Base-by-base conservation (phyloP, 73 alveolate genomes). In the Stentor coeruleus region DNA sequence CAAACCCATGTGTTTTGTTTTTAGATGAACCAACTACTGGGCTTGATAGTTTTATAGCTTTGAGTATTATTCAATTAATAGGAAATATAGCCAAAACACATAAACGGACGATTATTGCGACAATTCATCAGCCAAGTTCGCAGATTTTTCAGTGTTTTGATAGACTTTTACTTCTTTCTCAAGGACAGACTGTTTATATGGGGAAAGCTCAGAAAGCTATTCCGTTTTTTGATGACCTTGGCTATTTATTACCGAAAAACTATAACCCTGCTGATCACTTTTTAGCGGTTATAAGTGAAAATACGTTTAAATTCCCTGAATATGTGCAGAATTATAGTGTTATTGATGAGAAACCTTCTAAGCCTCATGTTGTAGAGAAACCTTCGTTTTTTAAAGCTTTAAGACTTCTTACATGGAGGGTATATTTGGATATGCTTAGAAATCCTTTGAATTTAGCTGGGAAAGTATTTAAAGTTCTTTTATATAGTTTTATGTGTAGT, bases 61-160 rank as follows among this genome's bases (percentile, higher is more conserved):
- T 55, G 38, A 66, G 59, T 39, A 60, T 82, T n/a, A 73, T 38
- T 41, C 14, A 82, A 3, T 3, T 26, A 0, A 28, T 82, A 20
- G 11, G 82, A 83, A 81, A 76, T 41, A 77, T 81, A 38, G 59
- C 91, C 35, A 77, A 95, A 36, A 49, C 38, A 26, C 37, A 41
- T 14, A 96, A 95, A 35, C 90, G 91, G 84, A 94, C 97, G 6
- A 96, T 94, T 11, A 84, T 94, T 41, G 66, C 95, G 30, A 93
- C 99, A 20, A 91, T 94, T 14, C 99, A 94, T 86, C 93, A 94
- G 89, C 99, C 99, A 2, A 86, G 93, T 60, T 84, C 93, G 15
- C 92, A 88, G 33, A 82, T 92, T 3, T 85, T 94, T 35, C 81
- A 90, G 40, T 36, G 82, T 59, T 94, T 94, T 84, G 97, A 93